Base-by-base conservation (phyloP, 805 yeast species). In the Metschnikowia lochheadii region DNA sequence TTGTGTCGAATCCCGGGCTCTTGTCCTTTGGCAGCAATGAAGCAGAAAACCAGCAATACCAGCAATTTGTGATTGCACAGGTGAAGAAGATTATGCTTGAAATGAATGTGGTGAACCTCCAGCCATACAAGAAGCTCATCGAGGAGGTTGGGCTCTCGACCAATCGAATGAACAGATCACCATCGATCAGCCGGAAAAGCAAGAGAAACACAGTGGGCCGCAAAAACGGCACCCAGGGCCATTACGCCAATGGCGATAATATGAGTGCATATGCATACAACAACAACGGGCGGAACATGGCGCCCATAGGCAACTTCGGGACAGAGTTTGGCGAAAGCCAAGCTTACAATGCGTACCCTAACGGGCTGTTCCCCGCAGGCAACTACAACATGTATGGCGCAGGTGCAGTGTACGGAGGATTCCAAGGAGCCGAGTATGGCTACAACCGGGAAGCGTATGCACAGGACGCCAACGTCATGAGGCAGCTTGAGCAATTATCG, bases 101-200 rank as follows among this genome's bases (percentile, higher is more conserved):
- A 44, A 66, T 79, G 59, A 81, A 80, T 51, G 75, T 85, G 36
- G 59, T 73, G 41, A 71, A 78, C 29, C 73, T 69, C 46, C 96
- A 87, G 63, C 87, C 86, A 34, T 88, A 89, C 67, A 87, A 88
- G 63, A 82, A 96, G 56, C 73, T 94, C 50, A 80, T 91, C 78
- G 98, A 92, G 58, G 98, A 92, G 66, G 92, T 90, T 54, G 97
- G 97, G 3, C 71, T 91, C 37, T 64, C 75, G 8, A 65, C 64
- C 49, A 64, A 64, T 43, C 59, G 75, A 44, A 55, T 70, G 40
- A 64, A 64, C 44, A 57, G 73, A 43, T 55, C 66, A 10, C 26
- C 58, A 3, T 60, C 68, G 4, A 60, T 62, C 11, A 58, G 57
- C 46, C 62, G 69, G 37, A 62, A 65, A 48, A 53, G 48, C 40